These are phyloP conservation scores for Coemansia sp. DNA, from an alignment of 371 early-diverging fungal species.

Conservation along the genomic window DNA sequence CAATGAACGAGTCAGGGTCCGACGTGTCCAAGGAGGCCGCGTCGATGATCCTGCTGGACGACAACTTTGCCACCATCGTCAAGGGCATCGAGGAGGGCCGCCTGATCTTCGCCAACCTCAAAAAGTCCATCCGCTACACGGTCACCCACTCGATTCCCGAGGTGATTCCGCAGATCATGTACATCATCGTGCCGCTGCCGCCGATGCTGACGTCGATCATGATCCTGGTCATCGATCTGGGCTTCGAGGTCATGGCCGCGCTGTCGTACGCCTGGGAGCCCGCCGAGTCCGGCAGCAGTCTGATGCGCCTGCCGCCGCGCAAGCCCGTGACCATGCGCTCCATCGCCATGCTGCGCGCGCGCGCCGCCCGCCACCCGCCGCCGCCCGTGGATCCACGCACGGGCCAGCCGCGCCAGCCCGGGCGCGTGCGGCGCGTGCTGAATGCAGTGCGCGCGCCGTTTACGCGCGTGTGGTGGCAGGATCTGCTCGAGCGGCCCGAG, in stretches of 20 bases:
- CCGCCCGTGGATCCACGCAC: slow-evolving; percentile 56
- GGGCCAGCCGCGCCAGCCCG: slow-evolving; percentile 54
- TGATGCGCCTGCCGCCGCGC: slow-evolving; percentile 89
- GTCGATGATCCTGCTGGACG: slow-evolving; percentile 94
- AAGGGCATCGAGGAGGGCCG: slow-evolving; percentile 92
- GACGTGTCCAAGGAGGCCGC: slow-evolving; percentile 98
- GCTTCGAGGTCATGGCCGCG: slow-evolving; percentile 87
- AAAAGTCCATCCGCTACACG: slow-evolving; percentile 91
- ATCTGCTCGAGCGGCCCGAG: slow-evolving; percentile 63
- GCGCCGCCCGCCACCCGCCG: slow-evolving; percentile 54
- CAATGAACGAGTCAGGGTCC: slow-evolving; percentile 92
- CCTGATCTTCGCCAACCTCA: slow-evolving; percentile 90
- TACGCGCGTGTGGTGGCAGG: slow-evolving; percentile 61
- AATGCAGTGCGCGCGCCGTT: slow-evolving; percentile 55
- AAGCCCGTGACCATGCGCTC: slow-evolving; percentile 79
- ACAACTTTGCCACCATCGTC: slow-evolving; percentile 90
- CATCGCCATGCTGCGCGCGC: slow-evolving; percentile 64
- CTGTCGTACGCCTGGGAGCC: slow-evolving; percentile 92
- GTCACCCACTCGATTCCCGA: slow-evolving; percentile 86
- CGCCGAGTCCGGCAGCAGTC: slow-evolving; percentile 71
- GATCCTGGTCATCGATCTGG: slow-evolving; percentile 89
- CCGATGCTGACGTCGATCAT: slow-evolving; percentile 78
- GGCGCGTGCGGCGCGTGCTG: slow-evolving; percentile 31
- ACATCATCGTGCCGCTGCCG: slow-evolving; percentile 86
- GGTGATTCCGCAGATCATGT: slow-evolving; percentile 79